Percentiles rank a stretch among this genome's conserved stretches.
Evolutionary conservation across 768 basidiomycete genomes (phyloP).

Genomic region (Phylloporus sp.): DNA sequence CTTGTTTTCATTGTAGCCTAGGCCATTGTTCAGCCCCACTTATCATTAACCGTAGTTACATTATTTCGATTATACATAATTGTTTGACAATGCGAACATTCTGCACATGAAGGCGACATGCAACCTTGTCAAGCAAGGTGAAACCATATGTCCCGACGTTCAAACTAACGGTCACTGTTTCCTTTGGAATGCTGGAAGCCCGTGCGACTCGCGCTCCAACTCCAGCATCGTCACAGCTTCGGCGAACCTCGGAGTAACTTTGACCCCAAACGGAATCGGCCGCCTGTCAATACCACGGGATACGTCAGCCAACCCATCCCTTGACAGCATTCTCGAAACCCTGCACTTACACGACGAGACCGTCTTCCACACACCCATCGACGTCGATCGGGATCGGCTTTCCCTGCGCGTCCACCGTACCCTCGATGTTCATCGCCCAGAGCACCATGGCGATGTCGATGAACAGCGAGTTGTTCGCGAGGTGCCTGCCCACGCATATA

Average conservation of each 20-base stretch:
- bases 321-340: neutral
- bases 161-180: neutral
- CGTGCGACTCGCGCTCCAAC: conserved; percentile 5
- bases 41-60: no score
- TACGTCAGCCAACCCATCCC: neutral
- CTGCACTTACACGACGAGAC: conserved; percentile 4
- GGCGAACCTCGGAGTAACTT: conserved; percentile 1
- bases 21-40: no score
- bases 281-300: neutral
- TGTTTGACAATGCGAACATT: no score
- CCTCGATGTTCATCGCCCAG: conserved; percentile 20
- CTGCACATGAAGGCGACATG: no score
- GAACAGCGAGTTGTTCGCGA: conserved; percentile 33
- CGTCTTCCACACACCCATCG: conserved; percentile 7
- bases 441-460: conserved; percentile 31
- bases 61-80: no score
- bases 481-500: conserved; percentile 32
- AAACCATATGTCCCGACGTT: neutral
- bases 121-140: no score
- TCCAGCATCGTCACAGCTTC: conserved; percentile 8
- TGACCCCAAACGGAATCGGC: conserved; percentile 3
- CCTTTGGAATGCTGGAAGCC: neutral
- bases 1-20: no score
- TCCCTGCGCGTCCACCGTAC: conserved; percentile 1
- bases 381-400: conserved; percentile 3